Evolutionary conservation across 176 grass and related monocot species (phyloP), one percentile per base, ranked within the genome.

Genomic region (Elaeis guineensis): DNA sequence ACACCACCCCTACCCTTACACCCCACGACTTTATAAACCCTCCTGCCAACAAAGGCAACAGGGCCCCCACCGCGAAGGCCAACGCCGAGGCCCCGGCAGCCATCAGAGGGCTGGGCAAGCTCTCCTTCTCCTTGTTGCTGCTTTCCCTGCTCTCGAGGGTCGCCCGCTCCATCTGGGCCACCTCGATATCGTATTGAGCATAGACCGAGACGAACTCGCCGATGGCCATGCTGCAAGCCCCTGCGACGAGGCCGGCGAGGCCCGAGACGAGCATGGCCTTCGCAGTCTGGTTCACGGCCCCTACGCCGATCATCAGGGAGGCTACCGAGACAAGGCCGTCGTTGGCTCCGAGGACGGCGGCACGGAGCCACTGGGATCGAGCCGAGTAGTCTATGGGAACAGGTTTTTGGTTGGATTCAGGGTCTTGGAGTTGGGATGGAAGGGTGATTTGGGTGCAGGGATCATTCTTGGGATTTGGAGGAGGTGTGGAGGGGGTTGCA

Each of bases 221-320:
- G 72, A 96, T 96, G 52, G 86, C 86, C 91, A 96, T 96, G 83
- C 91, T 96, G 79, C 91, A 96, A 6, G 91, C 86, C 25, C 91
- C 91, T 6, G 91, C 91, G 19, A 85, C 91, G 12, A 96, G 78
- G 20, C 91, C 91, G 5, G 83, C 91, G 0, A 90, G 23, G 6
- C 93, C 93, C 4, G 88, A 89, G 21, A 92, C 71, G 29, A 98
- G 67, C 93, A 92, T 92, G 21, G 88, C 71, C 61, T 70, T 85
- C 20, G 30, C 15, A 48, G 64, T 54, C 0, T 19, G 18, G 77
- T 67, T 89, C 1, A 80, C 87, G 5, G 93, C 93, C 29, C 87
- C 77, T 19, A 89, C 71, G 59, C 93, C 93, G 39, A 98, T 82
- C 88, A 98, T 98, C 49, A 98, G 71, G 6, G 93, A 98, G 9